Percentiles rank a stretch among this genome's conserved stretches.
These are phyloP conservation scores for Zelonia costaricensis DNA, from an alignment of 208 protist genomes.

Conservation along the genomic window DNA sequence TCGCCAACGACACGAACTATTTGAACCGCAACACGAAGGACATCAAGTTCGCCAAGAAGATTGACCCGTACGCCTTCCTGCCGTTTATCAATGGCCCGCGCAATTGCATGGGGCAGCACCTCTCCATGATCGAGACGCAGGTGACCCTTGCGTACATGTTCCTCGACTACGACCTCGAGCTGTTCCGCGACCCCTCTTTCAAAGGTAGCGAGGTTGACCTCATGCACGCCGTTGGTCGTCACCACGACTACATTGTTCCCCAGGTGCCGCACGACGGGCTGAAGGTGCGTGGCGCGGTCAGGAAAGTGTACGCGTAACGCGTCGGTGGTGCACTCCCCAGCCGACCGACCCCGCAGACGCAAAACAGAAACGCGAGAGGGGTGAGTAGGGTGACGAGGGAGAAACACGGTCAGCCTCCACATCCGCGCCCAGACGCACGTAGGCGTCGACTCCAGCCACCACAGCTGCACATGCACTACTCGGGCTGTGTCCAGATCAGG, in stretches of 20 bases:
- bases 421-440: no score
- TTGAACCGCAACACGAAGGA: slow-evolving; percentile 30
- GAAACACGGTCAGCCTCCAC: no score
- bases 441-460: no score
- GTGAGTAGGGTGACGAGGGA: slow-evolving; percentile 14
- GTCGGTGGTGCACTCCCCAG: no score
- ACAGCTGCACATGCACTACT: no score
- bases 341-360: no score
- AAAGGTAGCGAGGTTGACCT: slow-evolving; percentile 29
- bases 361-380: slow-evolving; percentile 13
- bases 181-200: slow-evolving; percentile 45
- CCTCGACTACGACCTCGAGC: slow-evolving; percentile 67
- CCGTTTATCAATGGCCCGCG: slow-evolving; percentile 93
- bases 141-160: slow-evolving; percentile 77
- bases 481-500: no score
- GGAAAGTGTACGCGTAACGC: slow-evolving; percentile 13
- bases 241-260: slow-evolving; percentile 84
- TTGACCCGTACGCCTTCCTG: slow-evolving; percentile 90
- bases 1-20: slow-evolving; percentile 78
- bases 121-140: slow-evolving; percentile 89
- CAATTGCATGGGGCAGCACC: slow-evolving; percentile 92
- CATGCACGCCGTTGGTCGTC: slow-evolving; percentile 65
- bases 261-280: slow-evolving; percentile 81
- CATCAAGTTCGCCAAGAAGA: slow-evolving; percentile 57
- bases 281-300: slow-evolving; percentile 53